Conservation (phyloP, 1,139 yeast species). For the Pneumocystis carinii region DNA sequence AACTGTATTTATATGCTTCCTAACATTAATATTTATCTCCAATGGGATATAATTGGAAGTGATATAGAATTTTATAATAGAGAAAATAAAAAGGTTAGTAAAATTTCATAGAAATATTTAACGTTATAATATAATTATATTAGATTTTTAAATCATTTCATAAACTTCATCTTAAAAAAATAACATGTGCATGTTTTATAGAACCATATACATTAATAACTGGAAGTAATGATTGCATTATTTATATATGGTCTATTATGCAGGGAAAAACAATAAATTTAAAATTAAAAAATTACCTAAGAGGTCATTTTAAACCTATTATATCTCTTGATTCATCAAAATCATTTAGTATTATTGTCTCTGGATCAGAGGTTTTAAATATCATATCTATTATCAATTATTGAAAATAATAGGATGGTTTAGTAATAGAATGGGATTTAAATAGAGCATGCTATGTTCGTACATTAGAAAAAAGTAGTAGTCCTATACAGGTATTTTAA, state of each 20-base stretch:
- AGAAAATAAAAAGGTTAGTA: not conserved
- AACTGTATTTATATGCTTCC: not conserved
- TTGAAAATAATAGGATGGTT: constrained; percentile 11
- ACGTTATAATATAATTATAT: not conserved
- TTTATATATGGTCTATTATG: constrained; percentile 16
- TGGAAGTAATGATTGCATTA: constrained; percentile 16
- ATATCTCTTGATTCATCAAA: constrained; percentile 15
- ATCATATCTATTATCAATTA: not conserved
- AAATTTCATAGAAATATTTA: not conserved
- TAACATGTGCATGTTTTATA: constrained; percentile 14
- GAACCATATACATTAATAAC: constrained; percentile 17
- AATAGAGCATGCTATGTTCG: constrained; percentile 17
- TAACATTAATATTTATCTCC: not conserved
- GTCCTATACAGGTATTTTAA: constrained; percentile 3
- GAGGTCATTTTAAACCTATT: constrained; percentile 17
- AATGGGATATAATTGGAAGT: not conserved
- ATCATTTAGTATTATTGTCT: constrained; percentile 17
- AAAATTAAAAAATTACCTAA: constrained; percentile 13
- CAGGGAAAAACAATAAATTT: constrained; percentile 11
- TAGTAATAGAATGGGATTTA: constrained; percentile 18
- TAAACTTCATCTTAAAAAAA: constrained; percentile 15
- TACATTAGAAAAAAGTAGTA: constrained; percentile 5
- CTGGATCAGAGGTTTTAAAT: constrained; percentile 14
- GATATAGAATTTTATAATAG: not conserved
- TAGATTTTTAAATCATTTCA: constrained; percentile 15